Base-by-base conservation (phyloP, 2,329 filamentous ascomycete genomes). In the Fusarium pininemorale region DNA sequence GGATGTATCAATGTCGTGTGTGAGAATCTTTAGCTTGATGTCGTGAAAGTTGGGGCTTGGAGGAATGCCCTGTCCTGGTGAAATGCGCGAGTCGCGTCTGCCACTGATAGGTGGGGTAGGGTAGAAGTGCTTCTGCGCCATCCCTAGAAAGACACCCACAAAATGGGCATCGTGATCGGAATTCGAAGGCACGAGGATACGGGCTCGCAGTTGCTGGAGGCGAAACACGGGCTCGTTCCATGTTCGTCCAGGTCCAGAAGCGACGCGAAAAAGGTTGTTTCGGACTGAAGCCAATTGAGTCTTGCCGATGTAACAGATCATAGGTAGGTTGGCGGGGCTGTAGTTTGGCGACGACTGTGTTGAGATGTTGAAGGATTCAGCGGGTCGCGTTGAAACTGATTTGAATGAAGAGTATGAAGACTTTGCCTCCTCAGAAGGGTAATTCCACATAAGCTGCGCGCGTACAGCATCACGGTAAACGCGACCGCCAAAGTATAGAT, bases 91-190 rank as follows among this genome's bases (percentile, higher is more conserved):
- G 18, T 79, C 77, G 59, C 75, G 76, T 32, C 75, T 73, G 15
- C 68, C 66, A 2, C 72, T 72, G 20, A 70, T 48, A 24, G 67
- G 38, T 22, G 78, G 79, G 24, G 47, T 39, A 15, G 70, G 72
- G 75, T 90, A 90, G 64, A 88, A 88, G 53, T 87, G 84, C 14
- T 84, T 82, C 74, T 91, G 89, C 13, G 89, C 89, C 86, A 90
- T 88, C 53, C 87, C 86, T 18, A 91, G 74, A 64, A 90, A 86
- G 48, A 86, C 83, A 26, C 84, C 87, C 10, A 88, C 81, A 41
- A 90, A 82, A 64, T 88, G 86, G 1, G 86, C 82, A 74, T 91
- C 89, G 54, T 88, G 85, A 55, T 90, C 84, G 5, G 79, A 69
- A 55, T 90, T 83, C 6, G 80, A 77, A 0, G 89, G 89, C 7